Conservation (phyloP, 257 asterid genomes). For the Gynochthodes officinalis region DNA sequence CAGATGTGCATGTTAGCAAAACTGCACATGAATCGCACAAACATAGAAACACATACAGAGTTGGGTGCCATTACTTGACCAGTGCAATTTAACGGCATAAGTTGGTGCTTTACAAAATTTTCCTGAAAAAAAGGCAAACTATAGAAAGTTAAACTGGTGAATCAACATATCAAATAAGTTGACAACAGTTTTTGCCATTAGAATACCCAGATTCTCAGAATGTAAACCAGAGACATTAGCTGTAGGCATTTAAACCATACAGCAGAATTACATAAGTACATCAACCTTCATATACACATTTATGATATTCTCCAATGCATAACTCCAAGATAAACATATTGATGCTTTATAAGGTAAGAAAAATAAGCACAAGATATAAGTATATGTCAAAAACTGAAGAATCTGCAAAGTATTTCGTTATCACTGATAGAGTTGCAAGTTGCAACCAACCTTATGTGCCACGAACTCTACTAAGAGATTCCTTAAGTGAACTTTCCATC, state of each 20-base stretch:
- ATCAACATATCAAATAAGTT: neutral
- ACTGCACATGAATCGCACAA: conserved; percentile 10
- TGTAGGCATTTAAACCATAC: neutral
- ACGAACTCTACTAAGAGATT: conserved; percentile 51
- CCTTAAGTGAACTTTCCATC: conserved; percentile 68
- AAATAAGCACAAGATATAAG: neutral
- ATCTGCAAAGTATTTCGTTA: neutral
- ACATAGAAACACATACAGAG: conserved; percentile 8
- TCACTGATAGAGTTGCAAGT: neutral
- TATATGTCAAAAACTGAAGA: neutral
- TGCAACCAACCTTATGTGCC: conserved; percentile 44
- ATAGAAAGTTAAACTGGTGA: neutral
- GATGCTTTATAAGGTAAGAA: neutral
- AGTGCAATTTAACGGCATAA: conserved; percentile 50
- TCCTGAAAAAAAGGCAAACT: conserved; percentile 33
- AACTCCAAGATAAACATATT: neutral
- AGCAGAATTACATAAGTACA: neutral
- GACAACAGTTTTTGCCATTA: neutral
- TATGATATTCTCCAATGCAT: neutral
- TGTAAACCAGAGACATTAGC: neutral
- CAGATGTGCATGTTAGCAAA: neutral
- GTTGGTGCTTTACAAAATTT: conserved; percentile 39
- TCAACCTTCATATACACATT: neutral
- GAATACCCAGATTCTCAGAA: neutral
- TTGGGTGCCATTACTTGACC: conserved; percentile 42